Conservation (phyloP, 192 early-diverging fungal species). For the Jimgerdemannia flammicorona region DNA sequence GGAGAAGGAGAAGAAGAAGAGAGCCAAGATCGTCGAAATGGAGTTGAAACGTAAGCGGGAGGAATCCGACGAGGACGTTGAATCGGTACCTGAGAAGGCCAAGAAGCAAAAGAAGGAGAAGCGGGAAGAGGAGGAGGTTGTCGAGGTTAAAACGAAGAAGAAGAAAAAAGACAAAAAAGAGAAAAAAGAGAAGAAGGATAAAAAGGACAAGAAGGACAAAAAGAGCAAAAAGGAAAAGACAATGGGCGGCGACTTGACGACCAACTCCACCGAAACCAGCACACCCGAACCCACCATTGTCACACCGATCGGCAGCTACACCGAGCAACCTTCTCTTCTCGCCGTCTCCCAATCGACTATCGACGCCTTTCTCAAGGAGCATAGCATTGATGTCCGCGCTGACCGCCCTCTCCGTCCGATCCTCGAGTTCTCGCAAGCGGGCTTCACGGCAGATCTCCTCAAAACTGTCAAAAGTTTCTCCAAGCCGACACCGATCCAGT, state of each 20-base stretch:
- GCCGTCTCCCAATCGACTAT: constrained; percentile 21
- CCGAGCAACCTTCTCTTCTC: constrained; percentile 11
- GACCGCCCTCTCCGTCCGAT: constrained; percentile 60
- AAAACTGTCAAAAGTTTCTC: constrained; percentile 64
- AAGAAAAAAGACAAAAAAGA: constrained; percentile 25
- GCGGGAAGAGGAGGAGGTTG: constrained; percentile 20
- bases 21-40: constrained; percentile 1
- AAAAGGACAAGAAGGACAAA: constrained; percentile 24
- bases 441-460: constrained; percentile 63
- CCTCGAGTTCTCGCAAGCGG: constrained; percentile 71
- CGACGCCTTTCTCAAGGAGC: constrained; percentile 43
- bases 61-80: constrained; percentile 1
- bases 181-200: constrained; percentile 36
- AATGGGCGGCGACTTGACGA: constrained; percentile 14
- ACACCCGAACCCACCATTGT: not conserved
- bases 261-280: constrained; percentile 5
- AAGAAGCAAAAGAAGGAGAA: constrained; percentile 19
- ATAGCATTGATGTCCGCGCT: constrained; percentile 41
- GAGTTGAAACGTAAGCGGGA: not conserved
- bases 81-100: not conserved
- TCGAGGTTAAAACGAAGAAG: constrained; percentile 6
- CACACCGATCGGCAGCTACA: constrained; percentile 16
- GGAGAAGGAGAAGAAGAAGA: constrained; percentile 4
- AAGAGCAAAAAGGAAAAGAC: constrained; percentile 14
- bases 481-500: constrained; percentile 92